A percentile compares a stretch with the other conserved stretches of the same genome.
phyloP scores from a whole-genome alignment of 805 yeast species.

The Ogataea salicorniae region DNA sequence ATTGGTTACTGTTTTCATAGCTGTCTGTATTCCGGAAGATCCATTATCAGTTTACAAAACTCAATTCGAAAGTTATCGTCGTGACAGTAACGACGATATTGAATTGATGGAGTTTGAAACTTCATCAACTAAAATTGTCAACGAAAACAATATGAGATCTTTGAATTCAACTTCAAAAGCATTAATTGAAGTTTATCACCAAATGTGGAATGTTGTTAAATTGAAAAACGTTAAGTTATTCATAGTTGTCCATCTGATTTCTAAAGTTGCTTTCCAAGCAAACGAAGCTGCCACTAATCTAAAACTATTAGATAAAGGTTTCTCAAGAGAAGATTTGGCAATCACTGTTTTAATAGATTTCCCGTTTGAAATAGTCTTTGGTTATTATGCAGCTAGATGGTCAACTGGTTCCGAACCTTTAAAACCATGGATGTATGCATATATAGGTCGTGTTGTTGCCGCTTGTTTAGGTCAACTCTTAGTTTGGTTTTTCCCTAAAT shows the following conservation, averaged over 20 bases:
- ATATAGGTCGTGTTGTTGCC: conserved; percentile 70
- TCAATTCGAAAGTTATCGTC: conserved; percentile 27
- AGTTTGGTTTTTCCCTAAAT: conserved; percentile 65
- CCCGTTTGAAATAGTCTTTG: conserved; percentile 92
- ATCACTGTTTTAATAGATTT: conserved; percentile 89
- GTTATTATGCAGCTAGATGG: conserved; percentile 95
- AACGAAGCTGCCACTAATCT: conserved; percentile 94
- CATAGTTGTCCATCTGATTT: conserved; percentile 66
- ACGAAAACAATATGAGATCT: conserved; percentile 11
- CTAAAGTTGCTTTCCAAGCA: conserved; percentile 91
- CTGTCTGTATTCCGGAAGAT: conserved; percentile 63
- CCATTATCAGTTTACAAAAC: conserved; percentile 33
- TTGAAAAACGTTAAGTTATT: conserved; percentile 69
- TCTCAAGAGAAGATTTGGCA: conserved; percentile 89
- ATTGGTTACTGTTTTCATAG: conserved; percentile 56
- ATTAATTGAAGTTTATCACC: conserved; percentile 50
- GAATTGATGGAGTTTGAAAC: conserved; percentile 18
- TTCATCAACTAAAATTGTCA: not conserved
- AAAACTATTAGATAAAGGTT: conserved; percentile 84
- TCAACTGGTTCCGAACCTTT: conserved; percentile 73
- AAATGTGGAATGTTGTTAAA: conserved; percentile 66
- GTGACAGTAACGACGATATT: conserved; percentile 14
- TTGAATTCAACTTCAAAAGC: conserved; percentile 22
- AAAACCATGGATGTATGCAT: conserved; percentile 87
- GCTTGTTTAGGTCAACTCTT: conserved; percentile 72